Evolutionary conservation across 2,329 filamentous ascomycete genomes (phyloP).

Genomic region (Harringtonia aguacate): DNA sequence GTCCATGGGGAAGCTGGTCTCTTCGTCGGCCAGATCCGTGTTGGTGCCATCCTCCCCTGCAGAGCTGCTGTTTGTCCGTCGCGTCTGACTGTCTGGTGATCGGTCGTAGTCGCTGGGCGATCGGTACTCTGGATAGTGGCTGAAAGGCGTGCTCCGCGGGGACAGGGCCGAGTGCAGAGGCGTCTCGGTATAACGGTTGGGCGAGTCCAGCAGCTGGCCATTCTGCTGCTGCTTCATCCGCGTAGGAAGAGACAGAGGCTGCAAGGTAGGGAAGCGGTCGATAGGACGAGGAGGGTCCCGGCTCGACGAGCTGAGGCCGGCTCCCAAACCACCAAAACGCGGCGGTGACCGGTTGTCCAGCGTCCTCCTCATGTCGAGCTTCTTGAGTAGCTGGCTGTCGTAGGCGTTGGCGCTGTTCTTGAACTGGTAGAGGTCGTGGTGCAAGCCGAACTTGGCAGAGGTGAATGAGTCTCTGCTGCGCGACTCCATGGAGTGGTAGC

Average conservation of each 20-base stretch:
- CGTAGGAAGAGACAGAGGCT: constrained; percentile 36
- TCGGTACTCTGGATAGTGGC: constrained; percentile 26
- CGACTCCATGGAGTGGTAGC: constrained; percentile 13
- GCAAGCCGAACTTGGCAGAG: constrained; percentile 33
- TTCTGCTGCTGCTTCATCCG: constrained; percentile 25
- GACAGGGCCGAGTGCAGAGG: constrained; percentile 37
- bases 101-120: constrained; percentile 35
- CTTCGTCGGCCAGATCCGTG: constrained; percentile 41
- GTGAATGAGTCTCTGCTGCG: constrained; percentile 6
- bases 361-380: constrained; percentile 36
- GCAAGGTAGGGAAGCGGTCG: constrained; percentile 26
- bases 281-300: constrained; percentile 19
- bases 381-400: constrained; percentile 41
- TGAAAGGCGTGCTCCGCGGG: constrained; percentile 31
- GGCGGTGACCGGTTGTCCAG: constrained; percentile 34
- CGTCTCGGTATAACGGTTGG: constrained; percentile 32
- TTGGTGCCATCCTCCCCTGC: constrained; percentile 34
- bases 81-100: constrained; percentile 32
- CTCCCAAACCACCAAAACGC: constrained; percentile 29
- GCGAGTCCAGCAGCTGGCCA: constrained; percentile 30
- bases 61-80: constrained; percentile 37
- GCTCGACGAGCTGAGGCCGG: constrained; percentile 25
- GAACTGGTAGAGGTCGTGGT: constrained; percentile 39
- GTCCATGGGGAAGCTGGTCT: constrained; percentile 33
- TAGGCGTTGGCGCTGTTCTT: constrained; percentile 34